Conservation (phyloP, 768 basidiomycete species). For the Psilocybe cubensis region DNA sequence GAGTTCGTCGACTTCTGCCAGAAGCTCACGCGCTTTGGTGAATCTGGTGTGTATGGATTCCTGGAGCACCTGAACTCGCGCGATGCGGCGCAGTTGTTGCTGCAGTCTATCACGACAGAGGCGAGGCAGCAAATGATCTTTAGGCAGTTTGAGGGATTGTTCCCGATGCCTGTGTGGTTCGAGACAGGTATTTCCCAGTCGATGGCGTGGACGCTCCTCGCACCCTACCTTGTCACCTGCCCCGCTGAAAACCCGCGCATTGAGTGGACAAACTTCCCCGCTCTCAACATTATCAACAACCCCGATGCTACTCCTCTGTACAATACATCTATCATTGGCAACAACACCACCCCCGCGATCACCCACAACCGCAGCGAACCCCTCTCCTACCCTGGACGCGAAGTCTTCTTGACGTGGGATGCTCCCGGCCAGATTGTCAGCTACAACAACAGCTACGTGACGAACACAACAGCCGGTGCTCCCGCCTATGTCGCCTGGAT, state of each 20-base stretch:
- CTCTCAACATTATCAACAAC: constrained; percentile 44
- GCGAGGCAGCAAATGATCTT: constrained; percentile 69
- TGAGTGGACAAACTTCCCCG: constrained; percentile 59
- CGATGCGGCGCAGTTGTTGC: constrained; percentile 51
- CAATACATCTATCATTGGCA: constrained; percentile 25
- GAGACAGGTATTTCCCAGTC: constrained; percentile 60
- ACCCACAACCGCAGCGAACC: constrained; percentile 53
- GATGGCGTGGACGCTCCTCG: constrained; percentile 65
- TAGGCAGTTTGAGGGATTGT: constrained; percentile 60
- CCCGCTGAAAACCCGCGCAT: constrained; percentile 55
- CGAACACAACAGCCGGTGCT: constrained; percentile 46
- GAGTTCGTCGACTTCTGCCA: constrained; percentile 66
- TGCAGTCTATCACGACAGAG: constrained; percentile 63
- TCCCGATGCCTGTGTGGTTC: constrained; percentile 64
- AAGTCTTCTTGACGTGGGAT: constrained; percentile 57
- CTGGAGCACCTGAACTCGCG: constrained; percentile 62
- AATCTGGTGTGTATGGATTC: constrained; percentile 66
- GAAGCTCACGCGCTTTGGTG: constrained; percentile 58
- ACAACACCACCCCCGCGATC: constrained; percentile 50
- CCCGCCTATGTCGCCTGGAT: constrained; percentile 58
- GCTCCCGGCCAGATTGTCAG: constrained; percentile 51
- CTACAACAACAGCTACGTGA: constrained; percentile 54
- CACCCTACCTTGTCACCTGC: constrained; percentile 55
- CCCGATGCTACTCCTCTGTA: constrained; percentile 26
- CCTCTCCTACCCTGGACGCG: constrained; percentile 46